Percentiles rank a stretch among this genome's conserved stretches.
Conservation (phyloP, 2,329 filamentous ascomycete species). For the Coniochaeta sp. region DNA sequence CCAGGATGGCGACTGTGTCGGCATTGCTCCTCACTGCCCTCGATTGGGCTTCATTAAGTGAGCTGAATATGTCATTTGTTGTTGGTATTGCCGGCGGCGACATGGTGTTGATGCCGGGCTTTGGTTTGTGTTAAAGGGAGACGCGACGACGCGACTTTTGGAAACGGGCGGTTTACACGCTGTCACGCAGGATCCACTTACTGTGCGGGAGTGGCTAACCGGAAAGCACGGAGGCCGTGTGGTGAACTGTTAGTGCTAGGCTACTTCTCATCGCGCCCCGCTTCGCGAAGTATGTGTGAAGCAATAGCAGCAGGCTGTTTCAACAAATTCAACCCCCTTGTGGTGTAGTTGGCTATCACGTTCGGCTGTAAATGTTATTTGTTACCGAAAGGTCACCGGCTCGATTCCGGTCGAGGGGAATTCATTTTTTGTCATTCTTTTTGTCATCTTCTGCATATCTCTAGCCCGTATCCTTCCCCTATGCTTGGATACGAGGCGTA, state of each 20-base stretch:
- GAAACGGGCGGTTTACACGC: not conserved
- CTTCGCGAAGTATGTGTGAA: not conserved
- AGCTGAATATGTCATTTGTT: conserved; percentile 30
- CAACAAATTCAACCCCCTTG: not conserved
- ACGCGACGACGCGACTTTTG: not conserved
- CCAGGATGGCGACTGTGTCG: conserved; percentile 57
- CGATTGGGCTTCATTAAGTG: conserved; percentile 48
- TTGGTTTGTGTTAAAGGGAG: not conserved
- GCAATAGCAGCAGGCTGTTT: not conserved
- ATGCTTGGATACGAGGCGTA: too few relatives aligned
- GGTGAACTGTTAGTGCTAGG: too few relatives aligned
- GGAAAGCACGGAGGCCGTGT: too few relatives aligned
- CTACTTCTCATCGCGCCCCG: not conserved
- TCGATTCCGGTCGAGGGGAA: conserved; percentile 5
- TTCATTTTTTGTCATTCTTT: not conserved
- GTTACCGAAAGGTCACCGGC: conserved; percentile 5
- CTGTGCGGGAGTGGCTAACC: too few relatives aligned
- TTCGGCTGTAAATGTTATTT: conserved; percentile 5
- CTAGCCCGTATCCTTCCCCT: too few relatives aligned
- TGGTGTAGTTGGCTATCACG: conserved; percentile 5
- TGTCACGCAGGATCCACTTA: not conserved
- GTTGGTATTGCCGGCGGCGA: not conserved
- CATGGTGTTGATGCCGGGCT: not conserved
- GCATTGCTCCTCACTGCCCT: conserved; percentile 47
- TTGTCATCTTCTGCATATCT: not conserved